A percentile compares a stretch with the other conserved stretches of the same genome.
Evolutionary conservation across 768 basidiomycete species (phyloP).

Genomic region (Tulasnella sp.): DNA sequence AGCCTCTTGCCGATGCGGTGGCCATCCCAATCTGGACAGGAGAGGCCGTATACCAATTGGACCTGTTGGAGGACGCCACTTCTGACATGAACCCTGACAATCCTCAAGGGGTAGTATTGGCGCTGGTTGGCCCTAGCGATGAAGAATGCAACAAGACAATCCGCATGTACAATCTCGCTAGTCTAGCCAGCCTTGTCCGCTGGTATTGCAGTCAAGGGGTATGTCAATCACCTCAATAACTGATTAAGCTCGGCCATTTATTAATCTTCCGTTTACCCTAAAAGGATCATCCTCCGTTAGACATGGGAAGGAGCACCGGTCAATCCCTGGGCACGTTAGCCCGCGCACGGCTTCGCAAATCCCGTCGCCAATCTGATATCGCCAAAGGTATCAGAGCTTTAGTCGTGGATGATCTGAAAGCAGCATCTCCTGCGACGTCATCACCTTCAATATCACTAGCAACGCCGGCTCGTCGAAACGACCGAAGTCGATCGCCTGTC

Average conservation of each 20-base stretch:
- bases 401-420: constrained; percentile 20
- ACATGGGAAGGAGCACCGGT: constrained; percentile 31
- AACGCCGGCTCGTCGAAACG: not conserved
- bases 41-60: constrained; percentile 69
- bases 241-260: not conserved
- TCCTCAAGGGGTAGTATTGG: constrained; percentile 67
- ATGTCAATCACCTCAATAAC: constrained; percentile 4
- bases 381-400: constrained; percentile 15
- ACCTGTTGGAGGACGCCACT: constrained; percentile 51
- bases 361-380: constrained; percentile 29
- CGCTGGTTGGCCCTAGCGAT: constrained; percentile 52
- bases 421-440: constrained; percentile 19
- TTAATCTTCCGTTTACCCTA: not conserved
- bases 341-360: constrained; percentile 51
- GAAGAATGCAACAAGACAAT: constrained; percentile 49
- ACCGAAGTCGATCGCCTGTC: not conserved
- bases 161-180: constrained; percentile 76
- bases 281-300: constrained; percentile 34
- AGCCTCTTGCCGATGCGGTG: constrained; percentile 59
- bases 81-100: constrained; percentile 38
- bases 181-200: constrained; percentile 60
- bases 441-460: not conserved
- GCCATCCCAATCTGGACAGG: constrained; percentile 61
- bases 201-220: constrained; percentile 65
- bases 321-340: constrained; percentile 31